Base-by-base conservation (phyloP, 768 basidiomycete species). In the Stropharia rugosoannulata region DNA sequence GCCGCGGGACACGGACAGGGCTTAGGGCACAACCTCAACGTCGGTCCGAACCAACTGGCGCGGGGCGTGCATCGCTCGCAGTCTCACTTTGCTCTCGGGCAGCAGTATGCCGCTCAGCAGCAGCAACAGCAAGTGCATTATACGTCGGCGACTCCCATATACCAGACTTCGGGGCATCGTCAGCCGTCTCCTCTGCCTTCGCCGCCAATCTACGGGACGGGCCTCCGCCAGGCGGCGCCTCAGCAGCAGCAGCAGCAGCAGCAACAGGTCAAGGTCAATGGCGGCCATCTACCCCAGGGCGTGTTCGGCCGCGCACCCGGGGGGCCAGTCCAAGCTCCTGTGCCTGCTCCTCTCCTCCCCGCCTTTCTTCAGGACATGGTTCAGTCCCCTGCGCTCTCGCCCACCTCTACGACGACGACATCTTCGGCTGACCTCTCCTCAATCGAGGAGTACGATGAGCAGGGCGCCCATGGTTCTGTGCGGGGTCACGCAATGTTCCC, bases 281-380 rank as follows among this genome's bases (percentile, higher is more conserved):
- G 48, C 56, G 55, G 29, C 5, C 9, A 32, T 32, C 7, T 36
- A 51, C 25, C 56, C 25, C 22, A 29, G n/a, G 29, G 37, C 37
- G 9, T 2, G 13, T 41, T 41, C 40, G 15, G 45, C 15, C 45
- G 27, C 22, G 22, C 45, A 22, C 29, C 22, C 22, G 45, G 22
- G 22, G 45, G 3, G 9, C 8, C 37, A 37, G 49, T 61, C 47
- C 62, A 60, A 49, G 62, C 77, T 16, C 74, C 77, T 47, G 74
- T 75, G 0, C 75, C 73, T 4, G 75, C 78, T 2, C 79, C 85
- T 6, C 76, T 90, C 39, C 75, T 91, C n/a, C 89, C 89, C 3
- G 83, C 89, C 7, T 91, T 90, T 73, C 68, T 91, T 59, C 86
- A 89, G 64, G 86, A 90, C 59, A 84, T 89, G 19, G 81, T 90